Evolutionary conservation across 495 filamentous ascomycete species (phyloP), one percentile per base, ranked within the genome.

Genomic region (Penicillium waksmanii): DNA sequence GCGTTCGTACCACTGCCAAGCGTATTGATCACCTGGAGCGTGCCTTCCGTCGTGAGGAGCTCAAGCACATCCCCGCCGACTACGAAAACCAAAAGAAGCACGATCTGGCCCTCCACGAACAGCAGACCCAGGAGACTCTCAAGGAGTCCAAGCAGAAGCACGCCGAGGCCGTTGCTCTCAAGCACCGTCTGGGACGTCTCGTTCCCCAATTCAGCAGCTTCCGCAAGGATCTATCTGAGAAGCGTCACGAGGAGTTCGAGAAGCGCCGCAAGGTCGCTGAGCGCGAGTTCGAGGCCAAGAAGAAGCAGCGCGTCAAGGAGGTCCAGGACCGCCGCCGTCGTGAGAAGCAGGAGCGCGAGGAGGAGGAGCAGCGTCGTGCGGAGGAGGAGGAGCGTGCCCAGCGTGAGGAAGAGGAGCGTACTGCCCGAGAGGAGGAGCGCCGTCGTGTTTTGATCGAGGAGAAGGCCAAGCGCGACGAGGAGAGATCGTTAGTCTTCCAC

Each of bases 11-110:
- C 61, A 96, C 94, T 50, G 90, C 89, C 71, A 97, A 97, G 84
- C 88, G 95, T 60, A 93, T 98, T 70, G 95, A 98, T 73, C 95
- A 98, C 77, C 81, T 98, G 65, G 95, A 98, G 82, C 91, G 95
- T 77, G 96, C 95, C 23, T 94, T 95, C 83, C 85, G 96, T 65
- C 89, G 91, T 64, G 96, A 98, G 74, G 95, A 98, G 72, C 74
- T 90, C 65, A 97, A 97, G 84, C 91, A 96, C 72, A 80, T 98
- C 51, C 79, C 87, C 51, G 84, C 89, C 54, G 96, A 98, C 69
- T 96, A 94, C 61, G 92, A 89, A 57, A 78, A 78, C 47, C 95
- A 98, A 79, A 88, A 89, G 70, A 85, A 93, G 73, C 82, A 75
- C 25, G 95, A 98, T 69, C 65, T 89, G 56, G 89, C 85, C 42